These are phyloP conservation scores for Phytophthora fragariae DNA, from an alignment of 352 stramenopile genomes.

Conservation along the genomic window DNA sequence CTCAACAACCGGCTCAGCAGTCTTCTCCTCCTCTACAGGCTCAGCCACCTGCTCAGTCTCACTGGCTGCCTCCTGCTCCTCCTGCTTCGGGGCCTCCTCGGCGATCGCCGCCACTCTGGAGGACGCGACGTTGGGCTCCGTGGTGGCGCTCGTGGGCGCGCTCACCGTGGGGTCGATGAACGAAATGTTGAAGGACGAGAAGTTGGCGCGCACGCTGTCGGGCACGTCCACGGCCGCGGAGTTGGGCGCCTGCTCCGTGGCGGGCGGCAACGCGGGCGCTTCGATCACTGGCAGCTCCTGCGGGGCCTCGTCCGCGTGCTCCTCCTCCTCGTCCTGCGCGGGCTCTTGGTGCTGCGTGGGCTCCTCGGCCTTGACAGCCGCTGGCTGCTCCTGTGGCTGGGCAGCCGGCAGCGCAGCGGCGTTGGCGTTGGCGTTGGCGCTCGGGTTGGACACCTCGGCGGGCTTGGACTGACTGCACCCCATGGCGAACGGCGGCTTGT, in stretches of 20 bases:
- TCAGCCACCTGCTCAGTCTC: no score
- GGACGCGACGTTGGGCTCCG: constrained; percentile 43
- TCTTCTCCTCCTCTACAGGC: no score
- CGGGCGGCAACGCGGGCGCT: neutral
- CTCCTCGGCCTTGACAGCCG: constrained; percentile 7
- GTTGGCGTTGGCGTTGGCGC: no score
- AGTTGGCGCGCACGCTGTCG: constrained; percentile 56
- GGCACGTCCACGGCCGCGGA: constrained; percentile 44
- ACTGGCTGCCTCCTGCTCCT: neutral
- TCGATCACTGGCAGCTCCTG: constrained; percentile 27
- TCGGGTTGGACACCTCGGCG: constrained; percentile 28
- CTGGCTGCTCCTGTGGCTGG: constrained; percentile 6
- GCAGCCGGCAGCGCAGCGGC: no score
- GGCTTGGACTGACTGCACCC: constrained; percentile 54
- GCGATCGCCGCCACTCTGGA: constrained; percentile 8
- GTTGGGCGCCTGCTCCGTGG: constrained; percentile 25
- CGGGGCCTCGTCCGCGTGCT: constrained; percentile 35
- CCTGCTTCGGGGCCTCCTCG: constrained; percentile 1
- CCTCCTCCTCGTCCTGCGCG: constrained; percentile 9
- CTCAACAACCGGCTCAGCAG: neutral
- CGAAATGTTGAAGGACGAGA: constrained; percentile 63
- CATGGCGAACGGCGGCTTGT: constrained; percentile 29
- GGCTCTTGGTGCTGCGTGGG: constrained; percentile 4
- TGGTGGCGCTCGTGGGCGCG: constrained; percentile 41
- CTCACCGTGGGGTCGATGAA: constrained; percentile 59